Evolutionary conservation across 805 yeast genomes (phyloP).

Genomic region (Yarrowia keelungensis): DNA sequence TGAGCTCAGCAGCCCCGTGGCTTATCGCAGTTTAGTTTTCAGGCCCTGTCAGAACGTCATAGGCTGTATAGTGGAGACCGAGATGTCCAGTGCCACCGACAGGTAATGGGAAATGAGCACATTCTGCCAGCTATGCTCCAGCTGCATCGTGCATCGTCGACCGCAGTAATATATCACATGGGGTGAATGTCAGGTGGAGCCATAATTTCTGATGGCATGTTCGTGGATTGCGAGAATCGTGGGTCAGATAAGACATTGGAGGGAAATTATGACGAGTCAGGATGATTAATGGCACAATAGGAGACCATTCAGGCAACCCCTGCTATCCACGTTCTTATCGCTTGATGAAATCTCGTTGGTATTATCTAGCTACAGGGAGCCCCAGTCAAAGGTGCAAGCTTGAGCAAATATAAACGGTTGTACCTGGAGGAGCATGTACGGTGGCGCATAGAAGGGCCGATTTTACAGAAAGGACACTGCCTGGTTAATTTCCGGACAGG

Average conservation of each 20-base stretch:
- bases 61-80: conserved; percentile 19
- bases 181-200: background rate
- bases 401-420: too few relatives aligned
- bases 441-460: background rate
- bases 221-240: too few relatives aligned
- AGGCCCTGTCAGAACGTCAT: background rate
- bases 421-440: background rate
- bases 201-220: background rate
- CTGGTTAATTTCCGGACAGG: conserved; percentile 1
- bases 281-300: too few relatives aligned
- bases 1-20: background rate
- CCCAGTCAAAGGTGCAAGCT: too few relatives aligned
- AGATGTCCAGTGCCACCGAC: background rate
- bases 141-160: conserved; percentile 5
- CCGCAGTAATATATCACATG: background rate
- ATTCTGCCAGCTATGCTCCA: conserved; percentile 1
- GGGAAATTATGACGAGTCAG: too few relatives aligned
- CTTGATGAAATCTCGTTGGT: too few relatives aligned
- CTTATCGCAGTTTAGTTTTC: conserved; percentile 4
- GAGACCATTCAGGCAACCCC: too few relatives aligned
- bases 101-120: background rate
- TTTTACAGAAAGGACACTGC: background rate
- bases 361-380: too few relatives aligned
- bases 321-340: too few relatives aligned
- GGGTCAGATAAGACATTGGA: too few relatives aligned